Conservation (phyloP, 2,329 filamentous ascomycete species). For the Leptodontidium sp. region DNA sequence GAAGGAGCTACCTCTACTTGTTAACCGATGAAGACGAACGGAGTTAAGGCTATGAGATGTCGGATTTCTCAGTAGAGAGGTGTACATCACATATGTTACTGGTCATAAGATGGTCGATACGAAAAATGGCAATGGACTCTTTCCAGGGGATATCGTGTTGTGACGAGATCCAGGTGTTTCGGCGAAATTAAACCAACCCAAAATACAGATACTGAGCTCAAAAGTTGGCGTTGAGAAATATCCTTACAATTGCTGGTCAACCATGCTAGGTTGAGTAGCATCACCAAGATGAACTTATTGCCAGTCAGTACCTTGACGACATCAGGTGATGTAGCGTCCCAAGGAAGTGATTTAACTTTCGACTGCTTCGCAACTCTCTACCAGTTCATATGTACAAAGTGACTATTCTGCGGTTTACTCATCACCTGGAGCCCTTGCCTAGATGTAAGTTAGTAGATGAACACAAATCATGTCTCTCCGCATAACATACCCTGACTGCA, state of each 20-base stretch:
- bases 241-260: not conserved
- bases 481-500: constrained; percentile 67
- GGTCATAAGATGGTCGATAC: no score
- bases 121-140: no score
- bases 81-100: no score
- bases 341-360: not conserved
- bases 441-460: constrained; percentile 32
- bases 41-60: not conserved
- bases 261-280: not conserved
- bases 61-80: no score
- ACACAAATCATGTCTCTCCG: constrained; percentile 6
- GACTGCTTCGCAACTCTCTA: not conserved
- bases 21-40: not conserved
- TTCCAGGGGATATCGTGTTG: no score
- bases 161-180: no score
- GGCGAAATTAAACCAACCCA: no score
- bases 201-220: no score
- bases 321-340: not conserved
- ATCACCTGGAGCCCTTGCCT: constrained; percentile 65
- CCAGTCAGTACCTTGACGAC: not conserved
- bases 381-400: constrained; percentile 46
- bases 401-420: constrained; percentile 43
- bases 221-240: no score
- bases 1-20: not conserved
- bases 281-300: not conserved